phyloP scores from a whole-genome alignment of 805 yeast species.

The Lachancea thermotolerans region DNA sequence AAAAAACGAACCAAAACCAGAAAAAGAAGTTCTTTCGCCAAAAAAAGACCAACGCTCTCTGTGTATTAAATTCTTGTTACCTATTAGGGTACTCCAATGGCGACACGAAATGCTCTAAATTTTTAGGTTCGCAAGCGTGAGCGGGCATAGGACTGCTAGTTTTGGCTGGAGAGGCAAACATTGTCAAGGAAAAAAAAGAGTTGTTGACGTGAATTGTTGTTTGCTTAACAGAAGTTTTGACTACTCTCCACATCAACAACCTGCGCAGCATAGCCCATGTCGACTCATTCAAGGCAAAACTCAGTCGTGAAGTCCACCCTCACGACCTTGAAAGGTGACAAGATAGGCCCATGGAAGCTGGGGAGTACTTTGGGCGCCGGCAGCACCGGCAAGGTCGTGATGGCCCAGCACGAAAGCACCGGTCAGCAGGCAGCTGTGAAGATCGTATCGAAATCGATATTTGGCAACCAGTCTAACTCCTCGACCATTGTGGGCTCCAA shows the following conservation, averaged over 20 bases:
- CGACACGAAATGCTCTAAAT: neutral
- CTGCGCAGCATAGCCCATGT: constrained; percentile 1
- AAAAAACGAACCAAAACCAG: neutral
- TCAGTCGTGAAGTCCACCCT: constrained; percentile 6
- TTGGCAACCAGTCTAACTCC: constrained; percentile 33
- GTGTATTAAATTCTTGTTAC: neutral
- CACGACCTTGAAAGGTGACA: constrained; percentile 34
- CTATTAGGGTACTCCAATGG: constrained; percentile 1
- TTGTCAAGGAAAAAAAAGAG: neutral
- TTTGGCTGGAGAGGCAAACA: neutral
- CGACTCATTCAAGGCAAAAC: constrained; percentile 8
- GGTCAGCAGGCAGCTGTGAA: constrained; percentile 94
- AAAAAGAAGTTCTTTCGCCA: neutral
- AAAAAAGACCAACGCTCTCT: neutral
- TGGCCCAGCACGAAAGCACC: constrained; percentile 79
- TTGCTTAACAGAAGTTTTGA: neutral
- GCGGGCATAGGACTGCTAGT: neutral
- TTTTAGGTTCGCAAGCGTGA: neutral
- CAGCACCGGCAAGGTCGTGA: constrained; percentile 90
- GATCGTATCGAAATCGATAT: constrained; percentile 81
- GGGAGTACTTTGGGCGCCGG: constrained; percentile 95
- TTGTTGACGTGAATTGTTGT: neutral
- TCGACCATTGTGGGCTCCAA: constrained; percentile 37
- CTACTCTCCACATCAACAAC: neutral
- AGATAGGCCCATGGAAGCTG: constrained; percentile 90